Percentiles rank a stretch among this genome's conserved stretches.
These are phyloP conservation scores for Lichtheimia hyalospora DNA, from an alignment of 371 early-diverging fungal species.

Conservation along the genomic window DNA sequence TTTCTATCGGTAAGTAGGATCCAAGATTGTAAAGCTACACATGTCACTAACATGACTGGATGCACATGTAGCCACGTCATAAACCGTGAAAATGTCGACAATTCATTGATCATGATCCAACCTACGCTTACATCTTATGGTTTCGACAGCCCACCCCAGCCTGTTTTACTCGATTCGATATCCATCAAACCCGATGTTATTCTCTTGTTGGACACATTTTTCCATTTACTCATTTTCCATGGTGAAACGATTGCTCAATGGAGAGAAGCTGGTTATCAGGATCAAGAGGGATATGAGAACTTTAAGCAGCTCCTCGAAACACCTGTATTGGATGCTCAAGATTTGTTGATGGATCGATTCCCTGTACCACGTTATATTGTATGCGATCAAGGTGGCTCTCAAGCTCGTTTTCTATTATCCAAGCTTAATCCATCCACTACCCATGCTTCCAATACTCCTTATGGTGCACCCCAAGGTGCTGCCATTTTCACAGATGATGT, in stretches of 20 bases:
- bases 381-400: conserved; percentile 97
- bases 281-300: conserved; percentile 62
- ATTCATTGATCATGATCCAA: conserved; percentile 98
- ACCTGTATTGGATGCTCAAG: conserved; percentile 88
- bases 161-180: conserved; percentile 97
- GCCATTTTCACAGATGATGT: conserved; percentile 99
- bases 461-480: conserved; percentile 67
- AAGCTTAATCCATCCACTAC: conserved; percentile 99
- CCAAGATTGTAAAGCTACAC: too few relatives aligned
- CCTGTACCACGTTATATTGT: conserved; percentile 99
- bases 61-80: conserved; percentile 80
- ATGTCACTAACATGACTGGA: too few relatives aligned
- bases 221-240: conserved; percentile 54
- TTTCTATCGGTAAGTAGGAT: conserved; percentile 72
- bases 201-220: conserved; percentile 95
- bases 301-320: conserved; percentile 93
- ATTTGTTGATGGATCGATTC: conserved; percentile 92
- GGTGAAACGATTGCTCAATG: conserved; percentile 70
- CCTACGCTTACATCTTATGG: conserved; percentile 96
- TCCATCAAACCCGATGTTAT: conserved; percentile 96
- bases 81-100: conserved; percentile 94
- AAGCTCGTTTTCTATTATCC: conserved; percentile 98
- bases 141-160: conserved; percentile 88
- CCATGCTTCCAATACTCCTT: conserved; percentile 75
- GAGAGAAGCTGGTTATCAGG: conserved; percentile 53